Conservation (phyloP, 345 rosid genomes). For the Corymbia maculata region DNA sequence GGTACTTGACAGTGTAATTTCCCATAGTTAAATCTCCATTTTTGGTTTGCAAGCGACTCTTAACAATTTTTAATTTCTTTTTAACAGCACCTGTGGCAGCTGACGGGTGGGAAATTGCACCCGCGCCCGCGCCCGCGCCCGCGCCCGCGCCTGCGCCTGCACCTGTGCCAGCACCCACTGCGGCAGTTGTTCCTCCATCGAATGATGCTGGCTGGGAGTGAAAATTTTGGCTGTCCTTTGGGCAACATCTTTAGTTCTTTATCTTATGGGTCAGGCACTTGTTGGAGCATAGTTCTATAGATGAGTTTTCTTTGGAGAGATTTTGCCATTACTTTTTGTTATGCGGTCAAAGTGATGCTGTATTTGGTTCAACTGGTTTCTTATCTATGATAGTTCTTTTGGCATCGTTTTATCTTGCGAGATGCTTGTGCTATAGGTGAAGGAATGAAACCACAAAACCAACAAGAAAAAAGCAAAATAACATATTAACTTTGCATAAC, state of each 20-base stretch:
- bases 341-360: background rate
- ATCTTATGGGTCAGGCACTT: background rate
- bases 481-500: background rate
- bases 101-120: slow-evolving; percentile 43
- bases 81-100: background rate
- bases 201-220: slow-evolving; percentile 31
- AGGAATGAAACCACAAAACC: background rate
- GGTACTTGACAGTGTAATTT: background rate
- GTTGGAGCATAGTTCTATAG: background rate
- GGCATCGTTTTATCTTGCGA: background rate
- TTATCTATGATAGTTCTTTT: background rate
- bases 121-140: slow-evolving; percentile 4
- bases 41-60: background rate
- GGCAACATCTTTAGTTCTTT: background rate
- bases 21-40: background rate
- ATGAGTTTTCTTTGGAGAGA: background rate
- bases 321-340: background rate
- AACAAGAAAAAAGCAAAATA: background rate
- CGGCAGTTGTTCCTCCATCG: background rate
- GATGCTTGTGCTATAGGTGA: background rate
- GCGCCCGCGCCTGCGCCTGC: background rate
- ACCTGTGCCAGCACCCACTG: background rate
- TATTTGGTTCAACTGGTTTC: background rate
- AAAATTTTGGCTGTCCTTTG: background rate
- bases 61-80: background rate